Evolutionary conservation across 1,139 yeast species (phyloP).

Genomic region (Hemisphaericaspora lyxosophila): DNA sequence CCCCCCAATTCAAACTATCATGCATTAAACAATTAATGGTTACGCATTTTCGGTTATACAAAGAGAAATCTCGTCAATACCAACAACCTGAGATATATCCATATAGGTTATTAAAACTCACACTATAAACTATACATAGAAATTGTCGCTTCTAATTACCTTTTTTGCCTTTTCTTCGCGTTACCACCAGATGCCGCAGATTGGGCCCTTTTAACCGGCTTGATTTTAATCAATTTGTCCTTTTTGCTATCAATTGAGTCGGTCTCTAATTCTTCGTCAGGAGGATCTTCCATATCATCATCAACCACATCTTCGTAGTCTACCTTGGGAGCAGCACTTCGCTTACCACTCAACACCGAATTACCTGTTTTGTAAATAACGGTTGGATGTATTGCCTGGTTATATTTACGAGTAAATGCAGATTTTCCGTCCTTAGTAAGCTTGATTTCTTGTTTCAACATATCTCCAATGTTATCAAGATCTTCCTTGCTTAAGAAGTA

Average conservation of each 20-base stretch:
- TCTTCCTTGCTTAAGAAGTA: constrained; percentile 87
- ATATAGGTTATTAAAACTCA: background rate
- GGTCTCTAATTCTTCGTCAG: constrained; percentile 28
- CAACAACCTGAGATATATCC: no score
- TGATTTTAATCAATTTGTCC: constrained; percentile 47
- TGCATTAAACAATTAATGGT: no score
- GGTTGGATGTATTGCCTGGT: constrained; percentile 73
- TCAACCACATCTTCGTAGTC: constrained; percentile 64
- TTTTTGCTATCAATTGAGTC: constrained; percentile 39
- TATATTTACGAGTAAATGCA: constrained; percentile 83
- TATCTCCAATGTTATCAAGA: constrained; percentile 69
- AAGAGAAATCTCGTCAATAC: no score
- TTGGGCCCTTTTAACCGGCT: constrained; percentile 16
- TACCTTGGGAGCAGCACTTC: constrained; percentile 37
- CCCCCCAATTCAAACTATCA: no score
- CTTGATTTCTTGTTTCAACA: constrained; percentile 44
- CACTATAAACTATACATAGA: no score
- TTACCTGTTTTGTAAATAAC: constrained; percentile 76
- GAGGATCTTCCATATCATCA: constrained; percentile 47
- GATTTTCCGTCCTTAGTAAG: constrained; percentile 76
- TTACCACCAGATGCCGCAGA: constrained; percentile 10
- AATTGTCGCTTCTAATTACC: no score
- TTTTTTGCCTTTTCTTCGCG: constrained; percentile 17
- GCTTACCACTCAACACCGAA: constrained; percentile 40
- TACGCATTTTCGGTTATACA: no score